Conservation (phyloP, 2,329 filamentous ascomycete species). For the Colletotrichum graminicola region DNA sequence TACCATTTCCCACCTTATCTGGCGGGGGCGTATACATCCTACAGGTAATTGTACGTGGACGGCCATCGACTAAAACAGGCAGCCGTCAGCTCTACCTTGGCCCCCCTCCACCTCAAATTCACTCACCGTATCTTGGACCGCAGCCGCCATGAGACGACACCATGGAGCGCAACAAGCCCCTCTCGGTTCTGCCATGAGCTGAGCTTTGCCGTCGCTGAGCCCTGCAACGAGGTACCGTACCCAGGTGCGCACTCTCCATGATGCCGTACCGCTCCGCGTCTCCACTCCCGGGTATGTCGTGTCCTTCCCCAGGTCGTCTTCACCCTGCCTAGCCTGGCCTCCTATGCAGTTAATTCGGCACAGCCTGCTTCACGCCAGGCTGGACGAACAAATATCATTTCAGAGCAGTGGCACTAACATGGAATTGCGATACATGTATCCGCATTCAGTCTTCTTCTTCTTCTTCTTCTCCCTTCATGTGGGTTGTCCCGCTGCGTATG, state of each 20-base stretch:
- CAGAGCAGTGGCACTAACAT: not conserved
- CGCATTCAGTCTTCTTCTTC: not conserved
- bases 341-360: slow-evolving; percentile 20
- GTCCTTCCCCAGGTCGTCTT: not conserved
- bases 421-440: not conserved
- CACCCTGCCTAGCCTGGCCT: slow-evolving; percentile 26
- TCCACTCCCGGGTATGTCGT: slow-evolving; percentile 12
- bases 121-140: slow-evolving; percentile 15
- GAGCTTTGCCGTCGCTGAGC: not conserved
- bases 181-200: not conserved
- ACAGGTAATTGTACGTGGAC: not conserved
- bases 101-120: slow-evolving; percentile 3
- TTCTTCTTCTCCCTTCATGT: not conserved
- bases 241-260: not conserved
- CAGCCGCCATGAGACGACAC: not conserved
- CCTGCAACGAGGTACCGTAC: slow-evolving; percentile 12
- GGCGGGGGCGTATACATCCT: not conserved
- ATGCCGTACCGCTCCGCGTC: slow-evolving; percentile 18
- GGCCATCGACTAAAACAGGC: slow-evolving; percentile 28
- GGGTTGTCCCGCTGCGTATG: slow-evolving; percentile 10
- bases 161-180: slow-evolving; percentile 3
- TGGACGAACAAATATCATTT: not conserved
- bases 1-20: not conserved
- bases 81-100: slow-evolving; percentile 30
- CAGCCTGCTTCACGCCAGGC: slow-evolving; percentile 32